These are phyloP conservation scores for Nannizziopsis arthrosporioides DNA, from an alignment of 2,329 filamentous ascomycete genomes.

Conservation along the genomic window DNA sequence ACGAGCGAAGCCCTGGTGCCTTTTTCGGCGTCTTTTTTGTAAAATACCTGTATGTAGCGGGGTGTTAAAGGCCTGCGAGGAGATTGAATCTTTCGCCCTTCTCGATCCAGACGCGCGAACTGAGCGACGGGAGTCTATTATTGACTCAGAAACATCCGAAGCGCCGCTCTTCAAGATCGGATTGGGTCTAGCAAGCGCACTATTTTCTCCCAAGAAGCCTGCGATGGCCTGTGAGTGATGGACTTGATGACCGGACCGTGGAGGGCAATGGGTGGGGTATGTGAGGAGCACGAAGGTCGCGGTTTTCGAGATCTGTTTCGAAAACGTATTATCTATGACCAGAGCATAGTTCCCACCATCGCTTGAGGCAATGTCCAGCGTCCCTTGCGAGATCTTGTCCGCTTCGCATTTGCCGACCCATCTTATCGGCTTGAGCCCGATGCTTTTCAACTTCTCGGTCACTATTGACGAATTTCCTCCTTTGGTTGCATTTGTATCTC, in stretches of 20 bases:
- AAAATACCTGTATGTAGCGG: conserved; percentile 73
- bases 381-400: conserved; percentile 86
- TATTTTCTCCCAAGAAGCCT: conserved; percentile 10
- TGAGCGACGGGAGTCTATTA: conserved; percentile 28
- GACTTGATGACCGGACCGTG: conserved; percentile 35
- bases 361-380: conserved; percentile 61
- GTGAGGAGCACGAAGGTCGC: conserved; percentile 90
- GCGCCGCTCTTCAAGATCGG: conserved; percentile 33
- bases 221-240: conserved; percentile 45
- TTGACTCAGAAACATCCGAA: conserved; percentile 41
- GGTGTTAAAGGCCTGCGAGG: conserved; percentile 21
- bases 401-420: conserved; percentile 96
- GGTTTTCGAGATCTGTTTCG: conserved; percentile 86
- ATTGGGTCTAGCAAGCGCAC: conserved; percentile 19
- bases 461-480: conserved; percentile 56
- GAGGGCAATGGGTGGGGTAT: conserved; percentile 62
- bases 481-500: conserved; percentile 23
- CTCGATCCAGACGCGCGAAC: background rate
- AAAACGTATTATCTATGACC: conserved; percentile 98
- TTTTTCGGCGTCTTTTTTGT: conserved; percentile 82
- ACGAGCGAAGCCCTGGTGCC: conserved; percentile 82
- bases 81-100: conserved; percentile 16
- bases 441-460: conserved; percentile 50
- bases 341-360: conserved; percentile 90
- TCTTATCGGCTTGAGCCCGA: conserved; percentile 51